Base-by-base conservation (phyloP, 2,329 filamentous ascomycete species). In the Cadophora malorum region DNA sequence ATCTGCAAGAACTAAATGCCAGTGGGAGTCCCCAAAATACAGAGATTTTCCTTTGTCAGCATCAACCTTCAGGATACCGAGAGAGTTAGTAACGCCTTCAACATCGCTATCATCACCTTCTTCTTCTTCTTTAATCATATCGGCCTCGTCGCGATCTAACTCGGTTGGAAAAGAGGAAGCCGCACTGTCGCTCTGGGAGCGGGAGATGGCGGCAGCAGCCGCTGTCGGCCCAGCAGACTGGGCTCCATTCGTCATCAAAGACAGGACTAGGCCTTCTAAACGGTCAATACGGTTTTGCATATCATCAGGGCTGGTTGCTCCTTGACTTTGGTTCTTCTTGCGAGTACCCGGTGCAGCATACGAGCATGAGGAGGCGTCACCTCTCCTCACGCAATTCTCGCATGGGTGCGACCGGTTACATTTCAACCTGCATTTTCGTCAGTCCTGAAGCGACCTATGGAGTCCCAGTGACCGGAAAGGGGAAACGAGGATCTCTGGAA, bases 201-300 rank as follows among this genome's bases (percentile, higher is more conserved):
- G 79, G 9, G 76, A 75, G 45, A 89, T 84, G 8, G 77, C 74
- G 28, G 78, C 74, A 6, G 72, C 75, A 41, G 87, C 86, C 67
- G 86, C 83, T n/a, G 87, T 87, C 60, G 87, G 87, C 21, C 87
- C 87, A 58, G 85, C 83, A 65, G 86, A 84, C 72, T 86, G 83
- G n/a, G 84, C 86, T 81, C 93, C 93, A 79, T 92, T 94, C 77
- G 95, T 95, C 95, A 98, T 97, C 77, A 98, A 81, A 33, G 93
- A 96, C 72, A 98, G 81, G 69, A 98, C 95, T 79, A 98, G 83
- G 74, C 92, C 91, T 85, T 98, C 95, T 73, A 98, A 85, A 75
- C 95, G 89, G 83, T 98, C 94, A 81, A 98, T 98, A 79, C 96
- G 91, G 78, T 96, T 97, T 82, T 98, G 95, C 95, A 98, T 97